These are phyloP conservation scores for Sanghuangporus baumii DNA, from an alignment of 1,284 basidiomycete species.

Conservation along the genomic window DNA sequence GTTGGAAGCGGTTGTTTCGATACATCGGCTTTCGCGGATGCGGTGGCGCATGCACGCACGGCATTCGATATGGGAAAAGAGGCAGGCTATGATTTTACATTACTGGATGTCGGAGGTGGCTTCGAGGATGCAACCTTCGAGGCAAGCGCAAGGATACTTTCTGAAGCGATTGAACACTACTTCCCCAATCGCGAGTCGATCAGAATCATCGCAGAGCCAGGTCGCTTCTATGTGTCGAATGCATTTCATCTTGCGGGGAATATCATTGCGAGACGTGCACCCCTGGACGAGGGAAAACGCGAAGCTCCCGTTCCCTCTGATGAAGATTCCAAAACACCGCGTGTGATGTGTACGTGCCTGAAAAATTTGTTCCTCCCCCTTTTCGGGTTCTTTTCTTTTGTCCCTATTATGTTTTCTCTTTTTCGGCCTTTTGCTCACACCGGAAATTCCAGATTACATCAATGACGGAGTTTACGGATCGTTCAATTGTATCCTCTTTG, in stretches of 20 bases:
- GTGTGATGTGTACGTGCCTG: conserved; percentile 73
- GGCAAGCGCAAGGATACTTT: conserved; percentile 70
- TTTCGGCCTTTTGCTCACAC: conserved; percentile 11
- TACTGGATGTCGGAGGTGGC: conserved; percentile 94
- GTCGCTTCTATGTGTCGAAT: conserved; percentile 88
- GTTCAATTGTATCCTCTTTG: conserved; percentile 96
- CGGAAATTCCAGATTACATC: conserved; percentile 73
- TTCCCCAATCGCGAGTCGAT: conserved; percentile 81
- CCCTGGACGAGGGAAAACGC: conserved; percentile 32
- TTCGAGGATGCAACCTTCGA: conserved; percentile 92
- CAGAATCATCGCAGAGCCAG: conserved; percentile 94
- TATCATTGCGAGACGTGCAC: conserved; percentile 85
- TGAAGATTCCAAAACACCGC: conserved; percentile 46
- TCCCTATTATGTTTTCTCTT: conserved; percentile 19
- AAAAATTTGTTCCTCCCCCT: background rate
- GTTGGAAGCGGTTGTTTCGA: conserved; percentile 98
- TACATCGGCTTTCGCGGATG: conserved; percentile 85
- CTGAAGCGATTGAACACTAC: conserved; percentile 67
- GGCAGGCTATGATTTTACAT: conserved; percentile 76
- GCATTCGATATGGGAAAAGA: conserved; percentile 88
- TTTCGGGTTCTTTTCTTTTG: conserved; percentile 17
- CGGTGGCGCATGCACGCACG: conserved; percentile 74
- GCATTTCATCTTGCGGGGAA: conserved; percentile 94
- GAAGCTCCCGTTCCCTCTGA: conserved; percentile 20
- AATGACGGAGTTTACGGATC: conserved; percentile 98